Evolutionary conservation across 2,329 filamentous ascomycete species (phyloP).

Genomic region (Bertia moriformis): DNA sequence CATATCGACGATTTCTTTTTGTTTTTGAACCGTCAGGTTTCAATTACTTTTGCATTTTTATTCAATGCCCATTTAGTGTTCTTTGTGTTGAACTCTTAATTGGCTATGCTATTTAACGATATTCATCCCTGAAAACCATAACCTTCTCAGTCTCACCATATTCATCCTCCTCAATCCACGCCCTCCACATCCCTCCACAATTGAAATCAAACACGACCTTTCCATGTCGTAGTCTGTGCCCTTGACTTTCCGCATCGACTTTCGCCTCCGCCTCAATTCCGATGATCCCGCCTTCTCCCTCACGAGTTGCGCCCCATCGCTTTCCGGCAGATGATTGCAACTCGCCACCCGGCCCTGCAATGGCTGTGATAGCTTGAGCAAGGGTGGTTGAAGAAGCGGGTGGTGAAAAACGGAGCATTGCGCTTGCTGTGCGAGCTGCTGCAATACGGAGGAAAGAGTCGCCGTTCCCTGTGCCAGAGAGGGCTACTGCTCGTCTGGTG

Average conservation of each 20-base stretch:
- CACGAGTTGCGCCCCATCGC: constrained; percentile 34
- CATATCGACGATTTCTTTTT: too few species aligned
- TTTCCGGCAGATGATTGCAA: constrained; percentile 37
- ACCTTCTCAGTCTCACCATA: constrained; percentile 2
- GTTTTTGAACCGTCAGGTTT: background rate
- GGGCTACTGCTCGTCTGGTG: constrained; percentile 22
- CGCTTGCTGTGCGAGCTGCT: constrained; percentile 35
- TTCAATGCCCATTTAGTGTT: too few species aligned
- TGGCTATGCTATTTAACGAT: background rate
- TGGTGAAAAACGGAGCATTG: constrained; percentile 29
- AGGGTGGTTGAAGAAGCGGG: constrained; percentile 14
- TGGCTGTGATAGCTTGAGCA: constrained; percentile 25
- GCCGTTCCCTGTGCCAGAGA: constrained; percentile 42
- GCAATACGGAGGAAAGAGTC: constrained; percentile 39
- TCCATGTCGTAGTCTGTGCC: background rate
- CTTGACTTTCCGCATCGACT: constrained; percentile 9
- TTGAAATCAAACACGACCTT: constrained; percentile 41
- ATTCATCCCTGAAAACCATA: constrained; percentile 1
- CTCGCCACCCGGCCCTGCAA: constrained; percentile 37
- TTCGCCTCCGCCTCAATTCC: constrained; percentile 23
- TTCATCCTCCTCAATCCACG: constrained; percentile 26
- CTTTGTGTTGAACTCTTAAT: too few species aligned
- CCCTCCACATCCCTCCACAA: constrained; percentile 43
- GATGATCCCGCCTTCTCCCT: constrained; percentile 44
- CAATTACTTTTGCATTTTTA: too few species aligned